These are phyloP conservation scores for Pigoraptor vietnamica DNA, from an alignment of 78 protist species.

Conservation along the genomic window DNA sequence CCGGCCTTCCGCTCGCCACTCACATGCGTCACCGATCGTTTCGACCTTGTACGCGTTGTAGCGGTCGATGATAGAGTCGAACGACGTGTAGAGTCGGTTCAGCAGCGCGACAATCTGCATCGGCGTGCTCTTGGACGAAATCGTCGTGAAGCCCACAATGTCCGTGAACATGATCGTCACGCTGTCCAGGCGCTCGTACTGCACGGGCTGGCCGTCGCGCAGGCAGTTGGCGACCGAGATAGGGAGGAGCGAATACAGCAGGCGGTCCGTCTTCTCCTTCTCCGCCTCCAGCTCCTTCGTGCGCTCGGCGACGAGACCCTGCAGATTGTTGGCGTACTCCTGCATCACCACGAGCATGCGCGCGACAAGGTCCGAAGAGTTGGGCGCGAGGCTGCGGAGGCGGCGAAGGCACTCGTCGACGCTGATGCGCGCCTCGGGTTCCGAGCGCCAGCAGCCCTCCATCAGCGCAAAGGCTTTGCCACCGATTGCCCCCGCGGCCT, in stretches of 20 bases:
- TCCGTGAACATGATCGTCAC: conserved; percentile 1
- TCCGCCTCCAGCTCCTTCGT: neutral
- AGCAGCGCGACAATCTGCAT: neutral
- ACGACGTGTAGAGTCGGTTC: neutral
- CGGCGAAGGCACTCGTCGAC: neutral
- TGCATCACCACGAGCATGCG: neutral
- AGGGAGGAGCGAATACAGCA: neutral
- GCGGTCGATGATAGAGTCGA: neutral
- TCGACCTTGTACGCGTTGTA: conserved; percentile 14
- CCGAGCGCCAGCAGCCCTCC: neutral
- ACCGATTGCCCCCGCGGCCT: neutral
- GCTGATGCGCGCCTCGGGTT: neutral
- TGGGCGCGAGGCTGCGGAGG: neutral
- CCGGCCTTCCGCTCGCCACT: no score
- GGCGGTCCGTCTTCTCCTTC: neutral
- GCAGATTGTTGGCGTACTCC: neutral
- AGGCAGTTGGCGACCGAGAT: neutral
- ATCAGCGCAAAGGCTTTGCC: neutral
- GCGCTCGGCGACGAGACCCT: neutral
- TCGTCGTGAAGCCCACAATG: conserved; percentile 14
- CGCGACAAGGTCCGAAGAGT: neutral
- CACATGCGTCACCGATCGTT: conserved; percentile 53
- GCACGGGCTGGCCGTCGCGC: neutral
- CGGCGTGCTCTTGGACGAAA: neutral
- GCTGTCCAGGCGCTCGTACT: neutral